Base-by-base conservation (phyloP, 495 filamentous ascomycete genomes). In the Tuber aestivum region DNA sequence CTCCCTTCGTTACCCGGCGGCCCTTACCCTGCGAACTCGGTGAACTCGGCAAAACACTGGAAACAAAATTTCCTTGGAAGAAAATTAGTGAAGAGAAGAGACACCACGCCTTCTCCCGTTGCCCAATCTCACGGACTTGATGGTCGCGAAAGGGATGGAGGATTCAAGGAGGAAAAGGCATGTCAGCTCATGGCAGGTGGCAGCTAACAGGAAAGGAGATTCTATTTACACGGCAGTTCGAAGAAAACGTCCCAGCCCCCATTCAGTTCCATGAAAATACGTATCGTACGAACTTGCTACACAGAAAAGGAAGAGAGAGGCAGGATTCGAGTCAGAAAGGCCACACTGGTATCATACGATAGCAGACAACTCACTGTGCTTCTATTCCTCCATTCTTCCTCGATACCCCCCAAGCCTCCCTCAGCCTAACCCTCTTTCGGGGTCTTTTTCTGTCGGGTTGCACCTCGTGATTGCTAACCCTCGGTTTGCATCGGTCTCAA, bases 291-390 rank as follows among this genome's bases (percentile, higher is more conserved):
- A 61, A 61, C 56, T 16, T 32, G 56, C 5, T 32, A 2, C 32
- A 6, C 56, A 18, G n/a, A 61, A 16, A 61, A 56, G 10, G 50
- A 35, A 32, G 12, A 65, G 27, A 65, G 56, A 35, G 56, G 27
- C 56, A 65, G 35, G 27, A 65, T 27, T 32, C 10, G 3, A 61
- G 2, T 27, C 56, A 18, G 56, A 65, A 35, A 32, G 1, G n/a
- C 27, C 27, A 61, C 7, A 40, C 38, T 7, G 38, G 38, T 40
- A 40, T 7, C 7, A 7, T 61, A 65, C 27, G 20, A 65, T 65
- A 65, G 35, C 56, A 65, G 72, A 45, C 74, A 75, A 69, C 75
- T 76, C 75, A 72, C 41, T 27, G 23, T 76, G 74, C 44, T 73
- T 72, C n/a, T n/a, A n/a, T n/a, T n/a, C n/a, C n/a, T 23, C 42